Evolutionary conservation across 495 filamentous ascomycete genomes (phyloP).

Genomic region (Talaromyces adpressus): DNA sequence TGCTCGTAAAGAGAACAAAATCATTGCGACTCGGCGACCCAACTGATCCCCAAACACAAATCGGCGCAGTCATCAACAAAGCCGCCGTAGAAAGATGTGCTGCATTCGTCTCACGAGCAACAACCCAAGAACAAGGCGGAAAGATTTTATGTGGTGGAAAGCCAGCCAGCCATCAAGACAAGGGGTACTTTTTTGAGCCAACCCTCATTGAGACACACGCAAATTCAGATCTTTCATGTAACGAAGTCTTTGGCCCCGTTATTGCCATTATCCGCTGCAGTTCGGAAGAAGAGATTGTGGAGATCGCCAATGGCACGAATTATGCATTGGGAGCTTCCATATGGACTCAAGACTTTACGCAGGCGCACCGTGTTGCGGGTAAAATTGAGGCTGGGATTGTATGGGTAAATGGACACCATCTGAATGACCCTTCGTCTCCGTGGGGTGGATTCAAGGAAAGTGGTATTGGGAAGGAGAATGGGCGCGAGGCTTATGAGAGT

Average conservation of each 20-base stretch:
- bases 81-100: constrained; percentile 29
- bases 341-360: constrained; percentile 51
- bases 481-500: constrained; percentile 47
- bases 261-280: constrained; percentile 39
- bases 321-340: constrained; percentile 48
- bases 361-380: constrained; percentile 49
- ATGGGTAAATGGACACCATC: constrained; percentile 57
- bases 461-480: constrained; percentile 53
- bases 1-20: constrained; percentile 33
- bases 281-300: constrained; percentile 39
- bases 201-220: constrained; percentile 39
- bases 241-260: constrained; percentile 47
- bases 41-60: constrained; percentile 32
- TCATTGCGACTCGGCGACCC: constrained; percentile 41
- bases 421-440: constrained; percentile 53
- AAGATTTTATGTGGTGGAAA: constrained; percentile 28
- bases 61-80: constrained; percentile 36
- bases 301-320: constrained; percentile 41
- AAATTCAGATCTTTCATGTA: constrained; percentile 23
- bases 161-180: constrained; percentile 23
- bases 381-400: constrained; percentile 53
- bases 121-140: constrained; percentile 17
- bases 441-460: constrained; percentile 52
- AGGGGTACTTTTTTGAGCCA: constrained; percentile 53
- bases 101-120: constrained; percentile 27